These are phyloP conservation scores for Globisporangium polare DNA, from an alignment of 352 stramenopile species.

Conservation along the genomic window DNA sequence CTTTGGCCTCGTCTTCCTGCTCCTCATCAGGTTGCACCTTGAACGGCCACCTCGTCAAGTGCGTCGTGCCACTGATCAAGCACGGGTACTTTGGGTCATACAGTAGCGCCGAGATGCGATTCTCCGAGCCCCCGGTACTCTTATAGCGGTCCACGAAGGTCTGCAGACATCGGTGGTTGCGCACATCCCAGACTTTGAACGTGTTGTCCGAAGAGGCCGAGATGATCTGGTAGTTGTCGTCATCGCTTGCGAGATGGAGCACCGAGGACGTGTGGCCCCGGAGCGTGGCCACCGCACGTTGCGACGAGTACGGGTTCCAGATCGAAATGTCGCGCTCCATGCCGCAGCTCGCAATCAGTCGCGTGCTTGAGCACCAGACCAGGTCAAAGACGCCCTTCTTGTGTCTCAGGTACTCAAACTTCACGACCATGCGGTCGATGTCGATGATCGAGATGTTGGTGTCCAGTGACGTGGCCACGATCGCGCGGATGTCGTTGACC, in stretches of 20 bases:
- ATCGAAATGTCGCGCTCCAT: conserved; percentile 86
- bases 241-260: conserved; percentile 69
- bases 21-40: conserved; percentile 39
- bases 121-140: conserved; percentile 49
- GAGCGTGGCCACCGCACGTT: conserved; percentile 66
- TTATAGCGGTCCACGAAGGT: conserved; percentile 67
- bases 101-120: conserved; percentile 60
- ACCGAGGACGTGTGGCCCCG: conserved; percentile 74
- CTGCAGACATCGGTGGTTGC: conserved; percentile 76
- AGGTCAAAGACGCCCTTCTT: conserved; percentile 84
- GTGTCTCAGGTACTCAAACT: conserved; percentile 80
- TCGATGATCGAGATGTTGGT: conserved; percentile 81
- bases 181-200: conserved; percentile 83
- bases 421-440: conserved; percentile 71
- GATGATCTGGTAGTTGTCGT: conserved; percentile 84
- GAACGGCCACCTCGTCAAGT: conserved; percentile 65
- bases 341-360: conserved; percentile 76
- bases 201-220: conserved; percentile 80
- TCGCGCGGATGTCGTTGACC: conserved; percentile 75
- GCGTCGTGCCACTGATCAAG: conserved; percentile 63
- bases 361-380: conserved; percentile 68
- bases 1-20: conserved; percentile 36
- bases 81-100: conserved; percentile 65
- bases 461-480: conserved; percentile 77
- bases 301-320: conserved; percentile 89